These are phyloP conservation scores for Tulasnella sp. DNA, from an alignment of 768 basidiomycete genomes.

Conservation along the genomic window DNA sequence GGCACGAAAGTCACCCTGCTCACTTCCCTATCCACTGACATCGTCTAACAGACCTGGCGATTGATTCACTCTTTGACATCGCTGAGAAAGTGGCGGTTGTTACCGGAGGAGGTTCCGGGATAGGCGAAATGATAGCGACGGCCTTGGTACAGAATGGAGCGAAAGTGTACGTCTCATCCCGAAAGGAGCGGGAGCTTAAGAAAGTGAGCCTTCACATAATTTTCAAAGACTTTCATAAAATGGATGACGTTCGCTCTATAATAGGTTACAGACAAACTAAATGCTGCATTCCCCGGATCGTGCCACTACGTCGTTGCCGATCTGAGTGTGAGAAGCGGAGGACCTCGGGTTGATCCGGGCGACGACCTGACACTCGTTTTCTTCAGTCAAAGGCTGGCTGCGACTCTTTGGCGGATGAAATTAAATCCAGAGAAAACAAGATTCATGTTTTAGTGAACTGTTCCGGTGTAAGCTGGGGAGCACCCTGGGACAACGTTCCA, in stretches of 20 bases:
- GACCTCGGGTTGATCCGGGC: neutral
- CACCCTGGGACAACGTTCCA: constrained; percentile 67
- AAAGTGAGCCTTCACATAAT: constrained; percentile 52
- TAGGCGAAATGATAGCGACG: constrained; percentile 82
- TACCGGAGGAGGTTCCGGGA: constrained; percentile 81
- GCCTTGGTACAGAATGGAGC: constrained; percentile 80
- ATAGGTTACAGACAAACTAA: constrained; percentile 62
- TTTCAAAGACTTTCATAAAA: neutral
- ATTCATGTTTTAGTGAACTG: constrained; percentile 85
- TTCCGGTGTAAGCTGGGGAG: constrained; percentile 84
- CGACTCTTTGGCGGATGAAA: constrained; percentile 66
- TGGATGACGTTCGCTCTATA: neutral
- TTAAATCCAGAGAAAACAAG: constrained; percentile 69
- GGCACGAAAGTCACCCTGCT: neutral
- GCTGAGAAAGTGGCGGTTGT: constrained; percentile 75
- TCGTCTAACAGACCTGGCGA: constrained; percentile 49
- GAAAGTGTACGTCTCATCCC: constrained; percentile 85
- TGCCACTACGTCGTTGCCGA: constrained; percentile 77
- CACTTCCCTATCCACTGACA: no score
- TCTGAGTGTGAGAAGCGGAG: constrained; percentile 58
- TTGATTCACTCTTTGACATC: constrained; percentile 63
- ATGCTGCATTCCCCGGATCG: constrained; percentile 59
- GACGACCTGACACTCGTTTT: neutral
- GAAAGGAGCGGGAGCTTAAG: constrained; percentile 77
- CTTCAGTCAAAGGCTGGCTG: constrained; percentile 75